These are phyloP conservation scores for Gossypium thurberi DNA, from an alignment of 345 rosid genomes.

Conservation along the genomic window DNA sequence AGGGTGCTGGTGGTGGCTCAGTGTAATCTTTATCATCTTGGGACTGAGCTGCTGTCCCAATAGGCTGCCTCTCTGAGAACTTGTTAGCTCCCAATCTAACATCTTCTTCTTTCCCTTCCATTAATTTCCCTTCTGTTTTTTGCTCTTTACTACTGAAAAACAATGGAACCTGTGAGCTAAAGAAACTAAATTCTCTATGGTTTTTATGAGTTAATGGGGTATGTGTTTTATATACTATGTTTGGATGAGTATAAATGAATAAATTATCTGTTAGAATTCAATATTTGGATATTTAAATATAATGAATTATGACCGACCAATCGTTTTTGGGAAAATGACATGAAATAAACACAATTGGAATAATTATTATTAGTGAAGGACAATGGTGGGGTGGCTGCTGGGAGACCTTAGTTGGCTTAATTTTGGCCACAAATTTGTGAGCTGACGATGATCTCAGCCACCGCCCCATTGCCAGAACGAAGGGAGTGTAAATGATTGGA, in stretches of 20 bases:
- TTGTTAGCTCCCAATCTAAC: conserved; percentile 54
- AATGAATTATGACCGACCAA: conserved; percentile 31
- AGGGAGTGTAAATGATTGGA: background rate
- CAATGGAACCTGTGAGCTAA: background rate
- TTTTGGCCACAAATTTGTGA: conserved; percentile 15
- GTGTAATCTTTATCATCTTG: conserved; percentile 38
- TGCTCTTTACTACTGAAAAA: background rate
- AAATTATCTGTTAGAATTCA: background rate
- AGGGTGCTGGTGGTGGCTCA: conserved; percentile 48
- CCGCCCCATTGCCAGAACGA: conserved; percentile 28
- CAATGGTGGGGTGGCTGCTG: background rate
- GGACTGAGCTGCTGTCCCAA: conserved; percentile 49
- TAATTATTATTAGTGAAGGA: conserved; percentile 2
- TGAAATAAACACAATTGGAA: background rate
- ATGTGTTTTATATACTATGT: conserved; percentile 17
- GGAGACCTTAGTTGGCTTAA: conserved; percentile 19
- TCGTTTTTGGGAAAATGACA: conserved; percentile 7
- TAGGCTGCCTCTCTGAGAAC: conserved; percentile 43
- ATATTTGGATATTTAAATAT: background rate
- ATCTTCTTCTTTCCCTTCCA: conserved; percentile 48
- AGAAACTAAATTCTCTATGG: background rate
- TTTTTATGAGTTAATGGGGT: background rate
- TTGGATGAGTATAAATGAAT: background rate
- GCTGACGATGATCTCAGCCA: conserved; percentile 12
- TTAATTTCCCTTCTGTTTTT: background rate